Conservation (phyloP, 2,329 filamentous ascomycete genomes). For the Cladosporium cucumerinum region DNA sequence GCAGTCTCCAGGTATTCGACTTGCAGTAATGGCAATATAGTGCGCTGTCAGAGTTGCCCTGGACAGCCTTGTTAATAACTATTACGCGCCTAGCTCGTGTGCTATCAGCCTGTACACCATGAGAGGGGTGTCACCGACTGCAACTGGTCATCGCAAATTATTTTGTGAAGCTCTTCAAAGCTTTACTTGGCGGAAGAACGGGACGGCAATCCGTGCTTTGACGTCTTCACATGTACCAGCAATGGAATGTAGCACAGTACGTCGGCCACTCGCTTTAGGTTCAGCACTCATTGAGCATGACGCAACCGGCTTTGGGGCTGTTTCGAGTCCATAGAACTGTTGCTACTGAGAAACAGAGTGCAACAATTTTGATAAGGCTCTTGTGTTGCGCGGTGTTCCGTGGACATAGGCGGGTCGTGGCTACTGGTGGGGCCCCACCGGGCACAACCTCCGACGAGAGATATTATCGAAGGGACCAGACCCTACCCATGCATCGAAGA, state of each 20-base stretch:
- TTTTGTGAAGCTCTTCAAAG: slow-evolving; percentile 4
- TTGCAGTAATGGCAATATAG: slow-evolving; percentile 16
- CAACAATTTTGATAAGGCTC: background rate
- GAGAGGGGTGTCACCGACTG: slow-evolving; percentile 10
- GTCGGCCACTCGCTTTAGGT: background rate
- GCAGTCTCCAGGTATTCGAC: slow-evolving; percentile 10
- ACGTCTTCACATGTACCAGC: background rate
- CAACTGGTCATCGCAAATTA: slow-evolving; percentile 1
- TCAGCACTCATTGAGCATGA: background rate
- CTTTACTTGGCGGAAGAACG: slow-evolving; percentile 13
- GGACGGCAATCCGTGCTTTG: slow-evolving; percentile 3
- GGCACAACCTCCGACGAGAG: background rate
- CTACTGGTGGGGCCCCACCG: background rate
- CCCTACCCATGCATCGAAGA: background rate
- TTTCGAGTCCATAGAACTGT: background rate
- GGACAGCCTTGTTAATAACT: slow-evolving; percentile 7
- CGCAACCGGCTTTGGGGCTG: background rate
- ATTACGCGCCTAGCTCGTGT: slow-evolving; percentile 12
- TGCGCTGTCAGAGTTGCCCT: slow-evolving; percentile 12
- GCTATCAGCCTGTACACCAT: slow-evolving; percentile 13
- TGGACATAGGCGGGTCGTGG: background rate
- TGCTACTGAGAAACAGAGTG: background rate
- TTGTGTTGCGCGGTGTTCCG: background rate
- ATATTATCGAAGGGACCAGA: slow-evolving; percentile 2
- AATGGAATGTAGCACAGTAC: background rate